Evolutionary conservation across 768 basidiomycete genomes (phyloP), one percentile per base, ranked within the genome.

Genomic region (Vararia minispora): DNA sequence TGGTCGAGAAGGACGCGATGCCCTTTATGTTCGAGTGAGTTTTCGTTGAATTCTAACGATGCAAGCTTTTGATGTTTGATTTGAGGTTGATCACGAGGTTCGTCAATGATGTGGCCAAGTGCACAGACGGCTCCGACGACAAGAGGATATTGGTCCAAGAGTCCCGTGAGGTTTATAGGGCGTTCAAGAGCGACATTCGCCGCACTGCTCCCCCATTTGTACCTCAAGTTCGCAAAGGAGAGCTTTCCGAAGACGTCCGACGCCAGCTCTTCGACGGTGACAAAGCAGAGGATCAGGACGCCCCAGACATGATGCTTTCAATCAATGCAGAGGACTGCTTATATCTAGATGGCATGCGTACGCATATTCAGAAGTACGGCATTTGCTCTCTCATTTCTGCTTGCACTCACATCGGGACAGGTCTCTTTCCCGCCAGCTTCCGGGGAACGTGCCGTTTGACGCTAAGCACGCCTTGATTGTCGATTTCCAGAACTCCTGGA

Each of bases 191-290:
- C 0, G 46, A 46, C 1, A 64, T 66, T 16, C 48, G 54, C 3
- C 33, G 47, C 5, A 63, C 59, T 2, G 57, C 56, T 7, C 65
- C 65, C 1, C 54, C 57, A n/a, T 67, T 66, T 37, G 37, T 56
- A 11, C 61, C 64, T 3, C 45, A 33, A 11, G 16, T 17, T 24
- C 51, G 23, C 49, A 53, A 13, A 47, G 46, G 21, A 45, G n/a
- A n/a, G n/a, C n/a, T n/a, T n/a, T n/a, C n/a, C n/a, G n/a, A n/a
- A n/a, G n/a, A n/a, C n/a, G n/a, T n/a, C n/a, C n/a, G n/a, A n/a
- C n/a, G n/a, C n/a, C n/a, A n/a, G n/a, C n/a, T n/a, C n/a, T n/a
- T n/a, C n/a, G n/a, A n/a, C n/a, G 18, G 12, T 7, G 6, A 13
- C 7, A 28, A 17, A 9, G 11, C 17, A 7, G 37, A 27, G 21